A percentile compares a stretch with the other conserved stretches of the same genome.
phyloP scores from a whole-genome alignment of 2,329 filamentous ascomycete genomes.

The Phaeomoniella chlamydospora region DNA sequence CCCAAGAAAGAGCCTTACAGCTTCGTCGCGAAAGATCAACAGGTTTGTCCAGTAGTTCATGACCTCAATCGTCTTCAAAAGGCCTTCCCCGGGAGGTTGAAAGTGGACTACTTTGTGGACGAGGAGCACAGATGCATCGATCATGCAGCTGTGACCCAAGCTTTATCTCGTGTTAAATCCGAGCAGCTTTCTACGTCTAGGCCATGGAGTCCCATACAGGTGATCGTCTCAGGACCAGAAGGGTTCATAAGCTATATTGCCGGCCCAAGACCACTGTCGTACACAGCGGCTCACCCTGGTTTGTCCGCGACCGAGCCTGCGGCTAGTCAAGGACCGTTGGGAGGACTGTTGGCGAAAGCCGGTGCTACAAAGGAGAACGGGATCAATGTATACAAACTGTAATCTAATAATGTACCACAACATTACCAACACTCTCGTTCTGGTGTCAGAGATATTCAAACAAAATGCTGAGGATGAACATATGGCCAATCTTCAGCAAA shows the following conservation, averaged over 20 bases:
- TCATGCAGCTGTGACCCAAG: constrained; percentile 30
- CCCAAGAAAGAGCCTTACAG: too few species aligned
- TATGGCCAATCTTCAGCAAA: too few species aligned
- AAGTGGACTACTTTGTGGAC: constrained; percentile 66
- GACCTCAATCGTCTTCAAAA: constrained; percentile 50
- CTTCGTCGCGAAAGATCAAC: constrained; percentile 6
- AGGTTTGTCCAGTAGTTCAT: constrained; percentile 18
- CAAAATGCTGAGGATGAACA: too few species aligned
- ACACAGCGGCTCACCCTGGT: background rate
- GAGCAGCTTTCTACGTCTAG: background rate
- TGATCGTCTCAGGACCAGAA: constrained; percentile 83
- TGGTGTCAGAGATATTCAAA: too few species aligned
- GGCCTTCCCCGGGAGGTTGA: constrained; percentile 40
- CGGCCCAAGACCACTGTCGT: constrained; percentile 46
- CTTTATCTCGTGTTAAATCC: constrained; percentile 2
- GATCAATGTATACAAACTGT: background rate
- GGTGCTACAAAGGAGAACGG: background rate
- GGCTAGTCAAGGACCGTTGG: constrained; percentile 1
- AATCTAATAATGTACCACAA: background rate
- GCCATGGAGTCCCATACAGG: constrained; percentile 22
- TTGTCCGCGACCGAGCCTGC: background rate
- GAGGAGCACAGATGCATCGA: constrained; percentile 57
- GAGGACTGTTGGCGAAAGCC: background rate
- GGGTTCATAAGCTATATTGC: constrained; percentile 75
- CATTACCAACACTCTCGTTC: background rate